phyloP scores from a whole-genome alignment of 306 rosid genomes.

The Acacia acuminata region DNA sequence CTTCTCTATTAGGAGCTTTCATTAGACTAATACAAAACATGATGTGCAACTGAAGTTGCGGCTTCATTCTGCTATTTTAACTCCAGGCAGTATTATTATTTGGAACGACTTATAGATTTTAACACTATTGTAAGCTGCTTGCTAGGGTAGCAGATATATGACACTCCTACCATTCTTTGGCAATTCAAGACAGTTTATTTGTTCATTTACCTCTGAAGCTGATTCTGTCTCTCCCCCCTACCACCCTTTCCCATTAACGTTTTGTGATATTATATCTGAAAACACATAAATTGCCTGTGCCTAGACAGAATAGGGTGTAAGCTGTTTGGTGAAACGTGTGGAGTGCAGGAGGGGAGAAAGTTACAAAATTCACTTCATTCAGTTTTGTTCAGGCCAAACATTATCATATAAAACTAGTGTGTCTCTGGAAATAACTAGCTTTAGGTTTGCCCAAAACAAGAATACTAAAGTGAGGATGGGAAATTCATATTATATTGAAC shows the following conservation, averaged over 20 bases:
- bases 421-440: neutral
- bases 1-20: slow-evolving; percentile 31
- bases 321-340: neutral
- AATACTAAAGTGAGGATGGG: neutral
- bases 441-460: neutral
- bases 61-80: slow-evolving; percentile 24
- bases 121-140: slow-evolving; percentile 42
- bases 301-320: neutral
- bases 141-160: slow-evolving; percentile 37
- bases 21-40: slow-evolving; percentile 20
- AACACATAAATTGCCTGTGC: neutral
- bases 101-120: slow-evolving; percentile 39
- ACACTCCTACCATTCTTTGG: slow-evolving; percentile 56
- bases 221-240: neutral
- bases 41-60: slow-evolving; percentile 38
- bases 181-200: slow-evolving; percentile 43
- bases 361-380: neutral
- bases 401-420: too few species aligned
- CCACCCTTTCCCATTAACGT: neutral
- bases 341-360: neutral
- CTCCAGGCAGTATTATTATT: slow-evolving; percentile 49
- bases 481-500: neutral
- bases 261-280: neutral
- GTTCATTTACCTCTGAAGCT: slow-evolving; percentile 17
- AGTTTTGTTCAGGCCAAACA: too few species aligned